A percentile compares a stretch with the other conserved stretches of the same genome.
These are phyloP conservation scores for Taphrina wiesneri DNA, from an alignment of 1,139 yeast species.

Conservation along the genomic window DNA sequence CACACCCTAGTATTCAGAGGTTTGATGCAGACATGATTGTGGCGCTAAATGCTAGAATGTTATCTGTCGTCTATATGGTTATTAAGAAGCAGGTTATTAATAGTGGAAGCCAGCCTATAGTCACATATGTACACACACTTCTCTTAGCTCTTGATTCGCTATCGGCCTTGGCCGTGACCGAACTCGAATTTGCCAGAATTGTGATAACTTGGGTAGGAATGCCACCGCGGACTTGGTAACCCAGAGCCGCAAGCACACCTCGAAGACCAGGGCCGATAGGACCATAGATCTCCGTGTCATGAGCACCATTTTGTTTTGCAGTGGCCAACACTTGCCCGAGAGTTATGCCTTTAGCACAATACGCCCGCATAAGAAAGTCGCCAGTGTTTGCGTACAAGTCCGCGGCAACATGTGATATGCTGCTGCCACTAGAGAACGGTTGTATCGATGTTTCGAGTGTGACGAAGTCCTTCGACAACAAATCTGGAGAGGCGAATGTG, in stretches of 20 bases:
- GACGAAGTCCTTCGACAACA: neutral
- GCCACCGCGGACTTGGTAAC: conserved; percentile 32
- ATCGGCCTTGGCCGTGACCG: neutral
- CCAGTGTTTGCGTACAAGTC: conserved; percentile 23
- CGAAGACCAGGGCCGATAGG: conserved; percentile 35
- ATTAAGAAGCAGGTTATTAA: neutral
- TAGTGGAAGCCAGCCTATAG: neutral
- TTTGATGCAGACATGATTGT: too few relatives aligned
- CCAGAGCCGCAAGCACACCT: conserved; percentile 24
- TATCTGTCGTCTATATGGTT: too few relatives aligned
- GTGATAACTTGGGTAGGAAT: neutral
- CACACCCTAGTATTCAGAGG: too few relatives aligned
- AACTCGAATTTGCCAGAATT: neutral
- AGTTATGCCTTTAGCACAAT: conserved; percentile 16
- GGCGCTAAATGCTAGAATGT: too few relatives aligned
- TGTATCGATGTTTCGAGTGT: conserved; percentile 24
- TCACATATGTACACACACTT: neutral
- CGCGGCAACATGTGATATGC: conserved; percentile 27
- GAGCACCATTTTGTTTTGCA: neutral
- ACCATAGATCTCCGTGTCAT: conserved; percentile 27
- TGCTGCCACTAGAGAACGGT: conserved; percentile 26
- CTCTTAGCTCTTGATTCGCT: neutral
- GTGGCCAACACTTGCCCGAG: neutral
- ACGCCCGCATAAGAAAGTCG: conserved; percentile 33
- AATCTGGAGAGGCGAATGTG: neutral